Percentiles rank a stretch among this genome's conserved stretches.
phyloP scores from a whole-genome alignment of 768 basidiomycete species.

The Pholiota molesta region DNA sequence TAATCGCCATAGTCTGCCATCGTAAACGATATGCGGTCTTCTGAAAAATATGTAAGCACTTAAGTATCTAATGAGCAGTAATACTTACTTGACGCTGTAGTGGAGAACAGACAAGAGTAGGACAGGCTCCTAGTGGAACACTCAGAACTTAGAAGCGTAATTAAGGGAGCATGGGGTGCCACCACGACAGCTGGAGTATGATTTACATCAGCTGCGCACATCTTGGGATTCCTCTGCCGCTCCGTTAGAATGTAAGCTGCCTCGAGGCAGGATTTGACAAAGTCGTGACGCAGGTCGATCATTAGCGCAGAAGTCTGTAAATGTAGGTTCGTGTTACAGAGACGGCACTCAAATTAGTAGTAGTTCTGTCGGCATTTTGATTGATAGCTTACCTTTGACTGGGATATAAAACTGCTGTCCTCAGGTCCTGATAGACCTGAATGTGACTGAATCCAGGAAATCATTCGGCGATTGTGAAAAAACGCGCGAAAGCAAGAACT shows the following conservation, averaged over 20 bases:
- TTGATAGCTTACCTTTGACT: too few species aligned
- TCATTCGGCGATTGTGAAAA: too few species aligned
- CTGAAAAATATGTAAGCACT: background rate
- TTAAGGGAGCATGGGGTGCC: background rate
- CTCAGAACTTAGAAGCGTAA: background rate
- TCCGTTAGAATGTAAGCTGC: background rate
- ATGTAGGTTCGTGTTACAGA: too few species aligned
- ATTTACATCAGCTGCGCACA: conserved; percentile 4
- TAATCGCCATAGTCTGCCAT: conserved; percentile 8
- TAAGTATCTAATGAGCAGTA: background rate
- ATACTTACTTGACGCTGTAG: background rate
- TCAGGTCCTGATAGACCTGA: too few species aligned
- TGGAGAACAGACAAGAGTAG: background rate
- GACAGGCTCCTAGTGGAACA: background rate
- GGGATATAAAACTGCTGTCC: too few species aligned
- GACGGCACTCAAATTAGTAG: too few species aligned
- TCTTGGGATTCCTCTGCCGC: background rate
- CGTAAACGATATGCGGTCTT: background rate
- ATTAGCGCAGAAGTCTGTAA: too few species aligned
- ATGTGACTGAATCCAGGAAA: too few species aligned
- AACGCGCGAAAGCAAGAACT: too few species aligned
- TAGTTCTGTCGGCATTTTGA: too few species aligned
- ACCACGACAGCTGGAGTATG: conserved; percentile 5
- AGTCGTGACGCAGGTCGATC: too few species aligned
- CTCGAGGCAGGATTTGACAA: background rate